These are phyloP conservation scores for Aspergillus alliaceus DNA, from an alignment of 2,329 filamentous ascomycete genomes.

Conservation along the genomic window DNA sequence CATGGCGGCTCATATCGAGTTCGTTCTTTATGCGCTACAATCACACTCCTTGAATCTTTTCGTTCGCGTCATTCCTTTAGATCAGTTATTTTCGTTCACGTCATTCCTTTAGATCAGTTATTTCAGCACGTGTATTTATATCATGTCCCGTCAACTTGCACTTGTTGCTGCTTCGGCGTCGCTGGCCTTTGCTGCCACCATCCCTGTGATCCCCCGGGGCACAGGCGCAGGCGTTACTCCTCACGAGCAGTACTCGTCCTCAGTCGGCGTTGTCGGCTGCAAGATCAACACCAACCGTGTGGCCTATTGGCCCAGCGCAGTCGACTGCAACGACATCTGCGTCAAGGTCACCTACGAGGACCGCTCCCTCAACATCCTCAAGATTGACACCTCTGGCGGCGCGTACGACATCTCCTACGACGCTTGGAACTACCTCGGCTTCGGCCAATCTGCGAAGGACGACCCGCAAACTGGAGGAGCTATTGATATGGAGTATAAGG, in stretches of 20 bases:
- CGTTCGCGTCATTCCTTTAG: neutral
- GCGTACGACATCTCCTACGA: conserved; percentile 1
- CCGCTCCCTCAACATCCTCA: neutral
- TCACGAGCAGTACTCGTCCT: conserved; percentile 1
- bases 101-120: neutral
- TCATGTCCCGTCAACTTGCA: neutral
- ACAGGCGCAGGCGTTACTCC: neutral
- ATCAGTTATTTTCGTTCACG: neutral
- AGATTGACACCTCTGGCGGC: conserved; percentile 1
- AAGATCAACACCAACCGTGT: conserved; percentile 1
- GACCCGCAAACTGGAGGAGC: neutral
- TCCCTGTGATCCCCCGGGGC: neutral
- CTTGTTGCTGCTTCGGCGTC: neutral
- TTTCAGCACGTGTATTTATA: neutral
- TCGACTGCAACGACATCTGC: conserved; percentile 1
- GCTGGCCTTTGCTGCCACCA: neutral
- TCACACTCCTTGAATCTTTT: neutral
- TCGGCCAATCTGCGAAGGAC: neutral
- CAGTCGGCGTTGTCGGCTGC: neutral
- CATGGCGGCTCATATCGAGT: neutral
- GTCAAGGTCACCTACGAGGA: neutral
- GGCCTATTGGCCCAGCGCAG: neutral
- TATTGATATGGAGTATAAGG: neutral
- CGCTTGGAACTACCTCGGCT: conserved; percentile 1
- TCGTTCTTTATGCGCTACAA: neutral